Conservation (phyloP, 2,329 filamentous ascomycete species). For the Didymella exigua region DNA sequence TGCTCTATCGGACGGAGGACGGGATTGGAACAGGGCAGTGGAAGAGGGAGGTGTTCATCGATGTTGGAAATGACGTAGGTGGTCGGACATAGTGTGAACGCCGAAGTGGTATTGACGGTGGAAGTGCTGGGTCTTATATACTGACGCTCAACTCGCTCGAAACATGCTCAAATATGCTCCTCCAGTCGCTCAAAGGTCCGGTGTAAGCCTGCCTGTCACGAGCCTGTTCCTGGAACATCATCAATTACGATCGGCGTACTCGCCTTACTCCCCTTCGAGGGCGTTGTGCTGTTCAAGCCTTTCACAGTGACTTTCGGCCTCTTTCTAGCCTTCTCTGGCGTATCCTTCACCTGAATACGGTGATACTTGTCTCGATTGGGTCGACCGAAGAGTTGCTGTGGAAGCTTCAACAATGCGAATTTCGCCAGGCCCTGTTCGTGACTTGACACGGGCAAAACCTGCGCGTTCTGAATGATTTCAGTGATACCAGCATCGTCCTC, state of each 20-base stretch:
- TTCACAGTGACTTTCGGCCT: conserved; percentile 22
- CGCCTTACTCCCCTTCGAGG: neutral
- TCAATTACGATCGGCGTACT: neutral
- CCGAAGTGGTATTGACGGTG: neutral
- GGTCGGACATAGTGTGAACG: neutral
- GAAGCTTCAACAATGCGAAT: conserved; percentile 50
- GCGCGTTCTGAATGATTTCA: conserved; percentile 63
- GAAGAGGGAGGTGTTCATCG: neutral
- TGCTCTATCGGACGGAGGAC: neutral
- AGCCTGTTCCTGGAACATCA: neutral
- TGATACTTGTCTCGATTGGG: conserved; percentile 38
- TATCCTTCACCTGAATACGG: conserved; percentile 29
- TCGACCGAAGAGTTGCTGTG: conserved; percentile 55
- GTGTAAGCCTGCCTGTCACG: neutral
- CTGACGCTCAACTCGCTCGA: neutral
- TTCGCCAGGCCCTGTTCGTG: conserved; percentile 42
- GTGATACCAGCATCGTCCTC: conserved; percentile 65
- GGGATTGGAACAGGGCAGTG: neutral
- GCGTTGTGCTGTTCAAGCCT: conserved; percentile 2
- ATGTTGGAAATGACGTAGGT: neutral
- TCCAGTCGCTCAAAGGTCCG: neutral
- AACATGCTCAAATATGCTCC: conserved; percentile 12
- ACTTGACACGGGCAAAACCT: conserved; percentile 52
- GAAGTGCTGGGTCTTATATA: neutral
- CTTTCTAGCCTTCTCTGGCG: conserved; percentile 24